These are phyloP conservation scores for Chalciporus sp. DNA, from an alignment of 1,284 basidiomycete species.

Conservation along the genomic window DNA sequence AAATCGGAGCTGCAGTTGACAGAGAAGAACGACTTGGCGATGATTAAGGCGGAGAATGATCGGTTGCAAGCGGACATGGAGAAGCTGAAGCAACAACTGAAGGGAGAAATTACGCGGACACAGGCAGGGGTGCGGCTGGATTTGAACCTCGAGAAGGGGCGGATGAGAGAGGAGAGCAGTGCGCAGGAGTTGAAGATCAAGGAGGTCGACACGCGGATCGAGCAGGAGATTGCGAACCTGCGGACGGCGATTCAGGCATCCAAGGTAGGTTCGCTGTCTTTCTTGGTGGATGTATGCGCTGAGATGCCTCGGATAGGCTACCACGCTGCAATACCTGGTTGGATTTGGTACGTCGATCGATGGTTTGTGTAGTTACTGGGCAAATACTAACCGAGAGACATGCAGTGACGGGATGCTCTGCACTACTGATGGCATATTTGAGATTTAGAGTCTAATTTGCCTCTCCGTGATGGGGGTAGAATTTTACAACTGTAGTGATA, in stretches of 20 bases:
- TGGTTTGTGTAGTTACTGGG: not conserved
- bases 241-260: slow-evolving; percentile 91
- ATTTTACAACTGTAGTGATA: not conserved
- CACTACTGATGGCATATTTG: slow-evolving; percentile 83
- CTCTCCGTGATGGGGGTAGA: not conserved
- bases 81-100: slow-evolving; percentile 91
- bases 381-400: slow-evolving; percentile 13
- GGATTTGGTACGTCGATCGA: slow-evolving; percentile 66
- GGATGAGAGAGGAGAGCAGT: slow-evolving; percentile 92
- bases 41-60: slow-evolving; percentile 96
- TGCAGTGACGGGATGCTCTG: slow-evolving; percentile 84
- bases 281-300: not conserved
- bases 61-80: slow-evolving; percentile 90
- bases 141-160: slow-evolving; percentile 95
- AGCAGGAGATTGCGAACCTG: slow-evolving; percentile 92
- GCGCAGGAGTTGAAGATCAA: slow-evolving; percentile 97
- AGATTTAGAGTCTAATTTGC: slow-evolving; percentile 55
- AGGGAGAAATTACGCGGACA: slow-evolving; percentile 91
- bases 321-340: slow-evolving; percentile 81
- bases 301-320: slow-evolving; percentile 53
- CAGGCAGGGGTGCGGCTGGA: slow-evolving; percentile 95
- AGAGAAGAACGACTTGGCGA: slow-evolving; percentile 96
- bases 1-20: slow-evolving; percentile 96
- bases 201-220: slow-evolving; percentile 97
- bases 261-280: slow-evolving; percentile 56